phyloP scores from a whole-genome alignment of 768 basidiomycete genomes.

The Naganishia friedmannii region DNA sequence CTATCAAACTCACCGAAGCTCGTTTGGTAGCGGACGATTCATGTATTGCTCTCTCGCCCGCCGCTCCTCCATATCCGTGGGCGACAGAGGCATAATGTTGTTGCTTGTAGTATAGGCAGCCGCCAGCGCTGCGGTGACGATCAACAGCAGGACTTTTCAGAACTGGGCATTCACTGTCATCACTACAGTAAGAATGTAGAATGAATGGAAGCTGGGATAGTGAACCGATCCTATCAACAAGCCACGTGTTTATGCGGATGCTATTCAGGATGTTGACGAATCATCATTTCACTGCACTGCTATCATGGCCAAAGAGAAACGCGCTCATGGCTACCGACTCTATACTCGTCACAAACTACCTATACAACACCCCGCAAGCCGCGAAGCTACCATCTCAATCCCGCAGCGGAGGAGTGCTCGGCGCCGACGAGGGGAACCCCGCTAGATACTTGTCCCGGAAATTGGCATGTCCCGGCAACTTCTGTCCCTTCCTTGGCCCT shows the following conservation, averaged over 20 bases:
- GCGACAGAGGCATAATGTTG: not conserved
- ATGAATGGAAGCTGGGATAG: too few species aligned
- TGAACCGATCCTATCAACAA: not conserved
- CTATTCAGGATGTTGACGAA: not conserved
- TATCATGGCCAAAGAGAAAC: too few species aligned
- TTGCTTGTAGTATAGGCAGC: not conserved
- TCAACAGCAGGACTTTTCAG: too few species aligned
- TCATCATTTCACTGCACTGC: not conserved
- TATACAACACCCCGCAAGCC: not conserved
- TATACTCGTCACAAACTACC: not conserved
- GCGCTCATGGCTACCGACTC: not conserved
- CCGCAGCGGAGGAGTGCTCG: slow-evolving; percentile 1
- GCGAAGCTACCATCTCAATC: not conserved
- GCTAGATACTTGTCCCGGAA: slow-evolving; percentile 86
- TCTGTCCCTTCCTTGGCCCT: slow-evolving; percentile 36
- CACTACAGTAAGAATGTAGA: too few species aligned
- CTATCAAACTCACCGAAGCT: slow-evolving; percentile 13
- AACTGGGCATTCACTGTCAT: too few species aligned
- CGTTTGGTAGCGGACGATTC: slow-evolving; percentile 16
- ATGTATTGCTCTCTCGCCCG: slow-evolving; percentile 1
- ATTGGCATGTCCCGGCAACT: slow-evolving; percentile 76
- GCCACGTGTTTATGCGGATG: not conserved
- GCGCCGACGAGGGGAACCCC: slow-evolving; percentile 57
- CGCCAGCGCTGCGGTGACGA: too few species aligned
- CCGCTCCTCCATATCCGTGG: not conserved